Conservation (phyloP, 371 early-diverging fungal species). For the Smittium culicis region DNA sequence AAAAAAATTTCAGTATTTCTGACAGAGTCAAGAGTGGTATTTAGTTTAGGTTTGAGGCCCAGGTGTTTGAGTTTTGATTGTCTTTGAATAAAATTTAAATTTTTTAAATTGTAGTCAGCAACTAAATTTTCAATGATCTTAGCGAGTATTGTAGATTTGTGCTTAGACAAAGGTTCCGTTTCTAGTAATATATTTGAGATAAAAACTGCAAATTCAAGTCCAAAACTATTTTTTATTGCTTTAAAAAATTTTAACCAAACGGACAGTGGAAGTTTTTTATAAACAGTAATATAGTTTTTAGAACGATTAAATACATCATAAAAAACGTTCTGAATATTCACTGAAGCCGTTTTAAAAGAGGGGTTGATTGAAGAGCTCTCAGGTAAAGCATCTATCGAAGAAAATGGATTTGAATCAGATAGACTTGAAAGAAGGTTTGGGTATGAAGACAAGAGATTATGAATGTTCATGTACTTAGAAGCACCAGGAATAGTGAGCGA, state of each 20-base stretch:
- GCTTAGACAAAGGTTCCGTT: neutral
- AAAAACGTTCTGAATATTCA: neutral
- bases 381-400: neutral
- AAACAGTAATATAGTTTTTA: neutral
- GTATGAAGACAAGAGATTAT: neutral
- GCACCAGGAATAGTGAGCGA: neutral
- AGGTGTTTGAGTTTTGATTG: too few relatives aligned
- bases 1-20: too few relatives aligned
- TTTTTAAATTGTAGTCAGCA: too few relatives aligned
- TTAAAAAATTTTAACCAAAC: neutral
- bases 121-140: neutral
- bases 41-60: too few relatives aligned
- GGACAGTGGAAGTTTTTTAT: neutral
- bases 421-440: neutral
- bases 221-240: neutral
- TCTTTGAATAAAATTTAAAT: too few relatives aligned
- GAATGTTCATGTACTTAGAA: neutral
- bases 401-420: neutral
- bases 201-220: neutral
- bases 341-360: neutral
- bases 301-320: neutral
- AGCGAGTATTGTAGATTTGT: neutral
- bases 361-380: neutral
- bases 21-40: too few relatives aligned
- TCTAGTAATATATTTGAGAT: neutral